Base-by-base conservation (phyloP, 2,329 filamentous ascomycete genomes). In the Plenodomus lindquistii region DNA sequence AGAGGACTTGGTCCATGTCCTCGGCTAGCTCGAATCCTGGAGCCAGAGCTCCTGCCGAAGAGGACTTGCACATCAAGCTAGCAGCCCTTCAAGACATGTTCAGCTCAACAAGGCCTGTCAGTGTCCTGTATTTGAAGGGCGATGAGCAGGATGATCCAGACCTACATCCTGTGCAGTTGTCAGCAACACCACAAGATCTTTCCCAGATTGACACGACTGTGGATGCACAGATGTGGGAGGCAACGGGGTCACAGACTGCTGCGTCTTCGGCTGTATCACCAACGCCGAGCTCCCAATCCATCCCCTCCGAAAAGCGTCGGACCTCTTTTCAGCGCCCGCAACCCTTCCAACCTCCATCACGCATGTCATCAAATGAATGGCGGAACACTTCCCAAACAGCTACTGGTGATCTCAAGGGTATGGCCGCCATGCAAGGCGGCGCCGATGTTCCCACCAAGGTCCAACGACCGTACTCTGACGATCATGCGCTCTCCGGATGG, bases 1-100 rank as follows among this genome's bases (percentile, higher is more conserved):
- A 96, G 73, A 81, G 93, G 50, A 96, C 91, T 0, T 97, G 92
- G 91, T 97, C 93, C 9, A 90, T 96, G 81, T 92, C 91, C 19
- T 97, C 93, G 5, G 75, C 75, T 24, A 75, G 73, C 29, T 77
- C 79, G 6, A 73, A 59, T 59, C 62, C 67, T 37, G 71, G 70
- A 42, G 67, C 77, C 39, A 70, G 76, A 37, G 67, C 71, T 13
- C 71, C 75, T 39, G 75, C 76, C 2, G 78, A 80, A 66, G 89
- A 94, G 62, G 90, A 94, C 63, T 72, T 93, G 19, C 87, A 91
- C 62, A 82, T 83, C 71, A 93, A 93, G 72, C 78, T 94, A 21
- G 85, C 87, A 59, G 87, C 84, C 1, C 77, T 92, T 35, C 88
- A 93, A 70, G 89, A 93, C 63, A 94, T 94, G 90, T 94, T 94